phyloP scores from a whole-genome alignment of 768 basidiomycete genomes.

The Amanita brunnescens region DNA sequence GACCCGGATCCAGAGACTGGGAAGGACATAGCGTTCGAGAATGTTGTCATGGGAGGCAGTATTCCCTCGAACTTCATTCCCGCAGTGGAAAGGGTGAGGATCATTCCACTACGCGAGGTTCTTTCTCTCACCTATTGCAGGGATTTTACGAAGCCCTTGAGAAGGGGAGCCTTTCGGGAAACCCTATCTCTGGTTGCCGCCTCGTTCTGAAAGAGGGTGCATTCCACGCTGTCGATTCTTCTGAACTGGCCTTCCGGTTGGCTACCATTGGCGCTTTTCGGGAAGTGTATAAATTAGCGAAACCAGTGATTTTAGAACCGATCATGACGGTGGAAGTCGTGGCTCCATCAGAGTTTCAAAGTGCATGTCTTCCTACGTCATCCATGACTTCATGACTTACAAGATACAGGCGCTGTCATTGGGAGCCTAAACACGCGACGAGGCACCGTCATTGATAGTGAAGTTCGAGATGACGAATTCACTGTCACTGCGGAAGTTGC shows the following conservation, averaged over 20 bases:
- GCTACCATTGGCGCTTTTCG: constrained; percentile 90
- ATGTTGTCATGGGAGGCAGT: constrained; percentile 83
- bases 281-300: constrained; percentile 72
- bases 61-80: constrained; percentile 91
- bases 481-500: constrained; percentile 86
- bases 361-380: constrained; percentile 25
- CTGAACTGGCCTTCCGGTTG: constrained; percentile 89
- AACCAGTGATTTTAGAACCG: constrained; percentile 87
- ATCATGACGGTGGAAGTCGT: constrained; percentile 98
- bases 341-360: constrained; percentile 94
- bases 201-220: constrained; percentile 89
- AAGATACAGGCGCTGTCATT: constrained; percentile 65
- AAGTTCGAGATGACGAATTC: constrained; percentile 96
- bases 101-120: not conserved
- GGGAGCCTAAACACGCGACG: constrained; percentile 88
- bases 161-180: constrained; percentile 85
- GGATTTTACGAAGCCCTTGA: constrained; percentile 93
- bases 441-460: constrained; percentile 92
- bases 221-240: constrained; percentile 92
- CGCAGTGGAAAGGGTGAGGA: constrained; percentile 82
- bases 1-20: constrained; percentile 62
- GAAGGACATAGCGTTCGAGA: constrained; percentile 80
- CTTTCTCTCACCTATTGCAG: constrained; percentile 26
- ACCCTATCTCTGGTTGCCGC: constrained; percentile 76
- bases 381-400: not conserved